Conservation (phyloP, 257 asterid species). For the Phtheirospermum japonicum region DNA sequence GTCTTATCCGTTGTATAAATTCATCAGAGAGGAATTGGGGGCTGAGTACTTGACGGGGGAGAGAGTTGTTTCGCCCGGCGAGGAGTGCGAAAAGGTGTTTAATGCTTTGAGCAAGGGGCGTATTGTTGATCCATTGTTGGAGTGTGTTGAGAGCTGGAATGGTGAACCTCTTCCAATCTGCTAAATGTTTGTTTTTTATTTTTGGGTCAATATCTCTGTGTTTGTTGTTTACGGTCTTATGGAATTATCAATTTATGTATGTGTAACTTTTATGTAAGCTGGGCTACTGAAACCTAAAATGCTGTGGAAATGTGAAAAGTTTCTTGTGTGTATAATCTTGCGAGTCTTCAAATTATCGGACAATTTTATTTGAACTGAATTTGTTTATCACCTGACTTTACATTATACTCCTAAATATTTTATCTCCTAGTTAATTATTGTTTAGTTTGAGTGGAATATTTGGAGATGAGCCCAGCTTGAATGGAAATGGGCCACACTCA, state of each 20-base stretch:
- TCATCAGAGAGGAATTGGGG: constrained; percentile 43
- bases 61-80: constrained; percentile 42
- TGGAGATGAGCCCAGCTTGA: no score
- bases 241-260: not conserved
- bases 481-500: no score
- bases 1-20: constrained; percentile 49
- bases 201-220: not conserved
- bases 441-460: no score
- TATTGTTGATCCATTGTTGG: constrained; percentile 53
- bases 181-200: constrained; percentile 9
- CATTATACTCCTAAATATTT: no score
- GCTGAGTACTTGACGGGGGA: constrained; percentile 46
- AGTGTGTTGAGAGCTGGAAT: constrained; percentile 55
- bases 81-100: constrained; percentile 56
- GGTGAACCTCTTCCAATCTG: constrained; percentile 57
- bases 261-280: no score
- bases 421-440: no score
- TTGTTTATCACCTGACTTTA: no score
- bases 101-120: constrained; percentile 43
- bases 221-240: not conserved
- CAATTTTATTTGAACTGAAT: no score
- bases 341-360: no score
- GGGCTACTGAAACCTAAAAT: no score
- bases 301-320: no score
- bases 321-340: no score